Evolutionary conservation across 2,329 filamentous ascomycete genomes (phyloP), one percentile per base, ranked within the genome.

Genomic region (Sporothrix pseudoabietina): DNA sequence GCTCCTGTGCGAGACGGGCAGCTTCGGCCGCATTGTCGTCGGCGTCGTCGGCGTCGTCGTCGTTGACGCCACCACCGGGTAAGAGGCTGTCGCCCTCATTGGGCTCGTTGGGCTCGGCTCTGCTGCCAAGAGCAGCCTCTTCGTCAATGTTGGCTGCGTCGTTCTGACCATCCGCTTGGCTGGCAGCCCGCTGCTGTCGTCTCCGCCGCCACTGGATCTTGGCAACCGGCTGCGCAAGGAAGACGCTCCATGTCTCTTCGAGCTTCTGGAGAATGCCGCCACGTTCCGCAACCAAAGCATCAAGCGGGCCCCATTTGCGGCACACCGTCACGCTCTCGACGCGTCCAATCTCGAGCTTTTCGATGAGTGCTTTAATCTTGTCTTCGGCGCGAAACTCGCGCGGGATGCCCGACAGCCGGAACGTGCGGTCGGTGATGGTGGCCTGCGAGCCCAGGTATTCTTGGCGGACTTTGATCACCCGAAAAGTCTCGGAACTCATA

Each of bases 361-460:
- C 94, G 35, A 99, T 90, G 72, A 98, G 91, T 3, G 92, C 86
- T 80, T 93, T 96, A 77, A 99, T 93, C 77, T 91, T 91, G 10
- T 90, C 88, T 80, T 98, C 95, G 0, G 92, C 92, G 73, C 93
- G 88, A 74, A 98, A 83, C 32, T 95, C 90, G 3, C 82, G 80
- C 0, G 97, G 96, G 30, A 99, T 95, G 0, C 95, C 95, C 0
- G 95, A 96, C 22, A 99, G 83, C 32, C 94, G 91, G 78, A 99
- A 94, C 0, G 96, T 99, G 44, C 94, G 90, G 82, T 99, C 96
- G 1, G 96, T 98, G 70, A 98, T 89, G n/a, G 95, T 98, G 0
- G 92, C 94, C 81, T 98, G 95, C 30, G 91, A 94, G 14, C 96
- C 96, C 10, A 99, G 87, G 79, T 98, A 99, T 74, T 94, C 90